These are phyloP conservation scores for Glutinoglossum americanum DNA, from an alignment of 495 filamentous ascomycete species.

Conservation along the genomic window DNA sequence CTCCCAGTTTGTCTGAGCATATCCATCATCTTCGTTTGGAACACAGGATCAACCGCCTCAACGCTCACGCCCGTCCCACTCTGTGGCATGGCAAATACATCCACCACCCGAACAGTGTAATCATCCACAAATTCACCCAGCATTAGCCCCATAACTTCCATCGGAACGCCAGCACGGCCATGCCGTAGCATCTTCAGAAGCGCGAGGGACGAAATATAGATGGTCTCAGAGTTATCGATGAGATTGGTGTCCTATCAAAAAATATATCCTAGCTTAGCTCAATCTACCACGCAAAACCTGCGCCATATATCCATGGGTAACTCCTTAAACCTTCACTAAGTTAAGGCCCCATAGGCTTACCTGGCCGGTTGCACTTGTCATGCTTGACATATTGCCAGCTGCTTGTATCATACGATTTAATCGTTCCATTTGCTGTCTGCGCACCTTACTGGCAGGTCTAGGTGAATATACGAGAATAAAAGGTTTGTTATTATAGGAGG, in stretches of 20 bases:
- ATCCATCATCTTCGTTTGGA: slow-evolving; percentile 99
- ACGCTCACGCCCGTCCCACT: slow-evolving; percentile 96
- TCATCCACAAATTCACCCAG: slow-evolving; percentile 96
- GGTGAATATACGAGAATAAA: not conserved
- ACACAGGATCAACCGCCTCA: slow-evolving; percentile 92
- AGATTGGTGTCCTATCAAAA: slow-evolving; percentile 59
- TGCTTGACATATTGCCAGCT: slow-evolving; percentile 4
- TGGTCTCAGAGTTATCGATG: slow-evolving; percentile 97
- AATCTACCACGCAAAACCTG: not conserved
- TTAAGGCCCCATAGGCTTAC: slow-evolving; percentile 1
- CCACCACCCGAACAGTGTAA: slow-evolving; percentile 91
- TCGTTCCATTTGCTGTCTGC: slow-evolving; percentile 4
- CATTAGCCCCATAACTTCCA: slow-evolving; percentile 99
- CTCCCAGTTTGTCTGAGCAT: slow-evolving; percentile 93
- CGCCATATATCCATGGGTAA: not conserved
- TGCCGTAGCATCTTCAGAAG: slow-evolving; percentile 97
- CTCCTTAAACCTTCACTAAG: not conserved
- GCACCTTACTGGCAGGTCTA: not conserved
- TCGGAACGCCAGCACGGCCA: slow-evolving; percentile 89
- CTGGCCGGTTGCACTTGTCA: slow-evolving; percentile 2
- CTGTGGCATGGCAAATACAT: slow-evolving; percentile 99
- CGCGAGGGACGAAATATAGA: slow-evolving; percentile 94
- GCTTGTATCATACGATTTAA: slow-evolving; percentile 7
- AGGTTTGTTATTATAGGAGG: not conserved
- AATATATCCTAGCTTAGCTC: not conserved